These are phyloP conservation scores for Crucibulum laeve DNA, from an alignment of 768 basidiomycete genomes.

Conservation along the genomic window DNA sequence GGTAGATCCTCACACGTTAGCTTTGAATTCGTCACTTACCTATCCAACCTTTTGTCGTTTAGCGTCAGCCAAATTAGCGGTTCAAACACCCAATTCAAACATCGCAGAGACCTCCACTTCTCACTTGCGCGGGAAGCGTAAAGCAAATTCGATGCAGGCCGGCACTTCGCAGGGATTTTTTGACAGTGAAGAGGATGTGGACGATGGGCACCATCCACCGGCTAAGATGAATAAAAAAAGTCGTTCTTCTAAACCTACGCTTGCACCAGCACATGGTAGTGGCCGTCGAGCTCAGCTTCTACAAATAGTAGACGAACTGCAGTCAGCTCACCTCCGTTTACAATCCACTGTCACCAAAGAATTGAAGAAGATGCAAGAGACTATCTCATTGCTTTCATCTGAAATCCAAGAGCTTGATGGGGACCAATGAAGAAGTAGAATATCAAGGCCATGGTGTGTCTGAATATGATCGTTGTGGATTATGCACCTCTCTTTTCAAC, in stretches of 20 bases:
- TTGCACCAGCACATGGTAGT: slow-evolving; percentile 12
- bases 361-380: slow-evolving; percentile 27
- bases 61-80: background rate
- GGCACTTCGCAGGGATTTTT: slow-evolving; percentile 11
- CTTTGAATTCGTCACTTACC: background rate
- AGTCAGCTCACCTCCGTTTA: slow-evolving; percentile 28
- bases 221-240: slow-evolving; percentile 27
- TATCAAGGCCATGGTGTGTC: background rate
- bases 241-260: slow-evolving; percentile 23
- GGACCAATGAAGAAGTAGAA: slow-evolving; percentile 4
- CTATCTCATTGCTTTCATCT: slow-evolving; percentile 22
- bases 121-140: slow-evolving; percentile 18
- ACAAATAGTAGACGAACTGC: slow-evolving; percentile 30
- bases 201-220: slow-evolving; percentile 24
- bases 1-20: slow-evolving; percentile 16
- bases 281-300: slow-evolving; percentile 23
- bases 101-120: background rate
- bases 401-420: slow-evolving; percentile 30
- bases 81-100: too few relatives aligned
- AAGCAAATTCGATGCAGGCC: slow-evolving; percentile 15
- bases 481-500: background rate
- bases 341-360: slow-evolving; percentile 28
- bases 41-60: background rate
- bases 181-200: slow-evolving; percentile 29
- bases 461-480: slow-evolving; percentile 2